Evolutionary conservation across 768 basidiomycete species (phyloP), one percentile per base, ranked within the genome.

Genomic region (Mycena albidolilacea): DNA sequence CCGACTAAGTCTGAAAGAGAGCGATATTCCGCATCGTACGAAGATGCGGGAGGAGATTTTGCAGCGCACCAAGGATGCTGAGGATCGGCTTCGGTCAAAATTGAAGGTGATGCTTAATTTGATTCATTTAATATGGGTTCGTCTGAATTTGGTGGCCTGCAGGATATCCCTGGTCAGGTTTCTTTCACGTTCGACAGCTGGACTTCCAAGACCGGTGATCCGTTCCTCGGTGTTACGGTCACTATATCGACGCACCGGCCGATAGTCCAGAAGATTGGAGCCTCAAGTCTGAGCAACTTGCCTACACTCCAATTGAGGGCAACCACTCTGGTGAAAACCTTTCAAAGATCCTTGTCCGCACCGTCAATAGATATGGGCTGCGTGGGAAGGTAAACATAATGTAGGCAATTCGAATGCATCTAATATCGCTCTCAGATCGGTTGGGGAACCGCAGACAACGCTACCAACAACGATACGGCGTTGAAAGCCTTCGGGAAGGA

Each of bases 361-460:
- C 70, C 1, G 44, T 80, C 23, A 72, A 78, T 7, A 55, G 43
- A 3, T 81, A 80, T 58, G 67, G 73, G 1, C 60, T 80, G 23
- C 39, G 63, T 7, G 65, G 69, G 11, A 81, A 80, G 77, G 79
- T 79, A 58, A 19, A 23, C 37, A 37, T n/a, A 12, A 30, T 69
- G 44, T 43, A 55, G 21, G 55, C 17, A 3, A 57, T 72, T 38
- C 52, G 30, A 64, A 52, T 35, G 35, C 44, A 46, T 61, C 46
- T 37, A 5, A 23, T 48, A 19, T 11, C 46, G 21, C 43, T 59
- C 8, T 17, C 14, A 82, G 81, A 58, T 80, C 63, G 80, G 82
- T 19, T 82, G 81, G 82, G 38, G 73, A 12, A 83, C 81, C 2
- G 70, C 78, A 15, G 78, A 83, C 62, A 81, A 82, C 54, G 79